Evolutionary conservation across 179 eudicot genomes (phyloP).

Genomic region (Nepenthes alata): DNA sequence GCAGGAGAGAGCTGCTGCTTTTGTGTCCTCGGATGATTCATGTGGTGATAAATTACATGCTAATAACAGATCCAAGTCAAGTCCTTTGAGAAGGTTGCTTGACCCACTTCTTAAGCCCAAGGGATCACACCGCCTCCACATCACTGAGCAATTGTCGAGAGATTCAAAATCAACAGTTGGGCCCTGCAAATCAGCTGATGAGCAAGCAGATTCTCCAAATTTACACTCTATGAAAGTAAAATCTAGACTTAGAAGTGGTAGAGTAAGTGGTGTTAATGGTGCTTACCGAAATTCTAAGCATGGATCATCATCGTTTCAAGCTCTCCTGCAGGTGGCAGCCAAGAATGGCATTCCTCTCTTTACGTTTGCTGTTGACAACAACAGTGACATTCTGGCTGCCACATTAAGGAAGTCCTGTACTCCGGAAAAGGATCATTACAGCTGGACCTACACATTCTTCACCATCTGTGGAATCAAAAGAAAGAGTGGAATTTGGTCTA

Average conservation of each 20-base stretch:
- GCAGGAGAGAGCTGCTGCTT: constrained; percentile 15
- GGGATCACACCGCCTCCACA: constrained; percentile 17
- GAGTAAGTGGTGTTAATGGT: constrained; percentile 14
- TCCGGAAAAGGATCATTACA: constrained; percentile 26
- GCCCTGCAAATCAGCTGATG: constrained; percentile 18
- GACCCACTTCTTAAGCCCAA: constrained; percentile 72
- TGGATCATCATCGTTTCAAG: constrained; percentile 36
- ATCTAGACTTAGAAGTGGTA: constrained; percentile 17
- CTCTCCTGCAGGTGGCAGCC: constrained; percentile 60
- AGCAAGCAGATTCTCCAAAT: constrained; percentile 17
- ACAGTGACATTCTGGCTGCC: constrained; percentile 57
- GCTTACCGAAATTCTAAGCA: constrained; percentile 15
- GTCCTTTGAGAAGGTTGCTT: constrained; percentile 79
- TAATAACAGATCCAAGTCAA: constrained; percentile 41
- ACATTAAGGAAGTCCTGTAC: constrained; percentile 39
- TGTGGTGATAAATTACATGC: constrained; percentile 18
- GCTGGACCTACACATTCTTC: constrained; percentile 67
- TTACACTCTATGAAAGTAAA: constrained; percentile 20
- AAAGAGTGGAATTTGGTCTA: constrained; percentile 52
- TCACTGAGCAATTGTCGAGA: constrained; percentile 22
- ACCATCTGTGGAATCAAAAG: constrained; percentile 57
- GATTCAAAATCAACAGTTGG: constrained; percentile 16
- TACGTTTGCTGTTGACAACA: constrained; percentile 58
- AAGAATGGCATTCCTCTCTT: constrained; percentile 77
- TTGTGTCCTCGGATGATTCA: constrained; percentile 16